Conservation (phyloP, 2,329 filamentous ascomycete species). For the Trichoderma cornu-damae region DNA sequence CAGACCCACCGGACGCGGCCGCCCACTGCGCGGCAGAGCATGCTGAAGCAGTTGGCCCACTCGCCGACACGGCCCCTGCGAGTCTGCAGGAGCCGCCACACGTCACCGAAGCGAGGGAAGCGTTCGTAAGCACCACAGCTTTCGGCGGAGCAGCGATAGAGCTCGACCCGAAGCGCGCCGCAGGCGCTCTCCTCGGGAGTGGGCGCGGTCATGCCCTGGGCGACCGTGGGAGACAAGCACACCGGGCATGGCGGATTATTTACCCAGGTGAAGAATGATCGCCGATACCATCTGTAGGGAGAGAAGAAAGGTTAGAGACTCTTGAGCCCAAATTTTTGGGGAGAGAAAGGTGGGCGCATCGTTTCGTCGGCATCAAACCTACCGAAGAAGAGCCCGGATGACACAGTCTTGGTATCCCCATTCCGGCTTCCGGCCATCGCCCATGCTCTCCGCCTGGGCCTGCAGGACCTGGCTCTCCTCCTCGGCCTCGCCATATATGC, state of each 20-base stretch:
- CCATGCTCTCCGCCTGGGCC: slow-evolving; percentile 83
- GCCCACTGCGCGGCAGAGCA: slow-evolving; percentile 91
- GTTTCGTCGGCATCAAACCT: slow-evolving; percentile 29
- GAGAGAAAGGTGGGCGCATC: slow-evolving; percentile 22
- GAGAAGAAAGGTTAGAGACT: slow-evolving; percentile 22
- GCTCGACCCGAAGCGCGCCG: slow-evolving; percentile 79
- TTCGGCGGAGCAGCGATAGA: slow-evolving; percentile 78
- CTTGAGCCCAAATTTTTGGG: not conserved
- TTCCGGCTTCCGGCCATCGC: slow-evolving; percentile 70
- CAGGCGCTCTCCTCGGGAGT: slow-evolving; percentile 84
- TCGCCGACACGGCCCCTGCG: slow-evolving; percentile 83
- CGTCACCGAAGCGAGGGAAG: slow-evolving; percentile 91
- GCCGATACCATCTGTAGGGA: slow-evolving; percentile 71
- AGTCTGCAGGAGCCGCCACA: slow-evolving; percentile 86
- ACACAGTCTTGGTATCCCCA: slow-evolving; percentile 99
- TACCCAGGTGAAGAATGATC: slow-evolving; percentile 91
- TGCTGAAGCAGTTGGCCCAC: slow-evolving; percentile 98
- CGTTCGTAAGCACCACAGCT: slow-evolving; percentile 76
- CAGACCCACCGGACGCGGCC: slow-evolving; percentile 94
- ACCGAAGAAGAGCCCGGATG: slow-evolving; percentile 79
- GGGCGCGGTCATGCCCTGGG: slow-evolving; percentile 76
- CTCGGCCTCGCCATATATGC: slow-evolving; percentile 89
- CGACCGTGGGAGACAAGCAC: slow-evolving; percentile 78
- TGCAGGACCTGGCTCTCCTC: slow-evolving; percentile 85
- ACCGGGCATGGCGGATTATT: slow-evolving; percentile 85